These are phyloP conservation scores for Phytophthora agathidicida DNA, from an alignment of 352 stramenopile species.

Conservation along the genomic window DNA sequence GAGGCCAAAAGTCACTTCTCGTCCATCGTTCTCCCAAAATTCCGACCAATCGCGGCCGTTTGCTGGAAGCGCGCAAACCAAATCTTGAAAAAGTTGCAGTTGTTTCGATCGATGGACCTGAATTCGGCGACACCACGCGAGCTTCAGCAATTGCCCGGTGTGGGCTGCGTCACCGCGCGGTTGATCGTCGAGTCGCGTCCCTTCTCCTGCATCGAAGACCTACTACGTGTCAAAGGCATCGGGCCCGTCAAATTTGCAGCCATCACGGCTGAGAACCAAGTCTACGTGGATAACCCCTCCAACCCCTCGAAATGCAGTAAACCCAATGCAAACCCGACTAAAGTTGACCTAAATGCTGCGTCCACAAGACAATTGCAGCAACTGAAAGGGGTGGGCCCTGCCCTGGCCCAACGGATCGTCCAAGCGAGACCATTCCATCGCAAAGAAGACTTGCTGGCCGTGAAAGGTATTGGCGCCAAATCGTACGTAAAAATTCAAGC, in stretches of 20 bases:
- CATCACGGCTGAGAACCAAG: conserved; percentile 19
- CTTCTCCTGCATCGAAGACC: conserved; percentile 42
- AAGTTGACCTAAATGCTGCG: conserved; percentile 59
- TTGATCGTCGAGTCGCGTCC: conserved; percentile 53
- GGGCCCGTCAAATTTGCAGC: conserved; percentile 42
- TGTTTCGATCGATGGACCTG: conserved; percentile 37
- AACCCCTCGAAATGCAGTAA: neutral
- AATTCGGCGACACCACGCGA: conserved; percentile 35
- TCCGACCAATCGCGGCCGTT: neutral
- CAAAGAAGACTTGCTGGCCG: conserved; percentile 53
- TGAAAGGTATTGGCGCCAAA: conserved; percentile 51
- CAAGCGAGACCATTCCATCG: conserved; percentile 49
- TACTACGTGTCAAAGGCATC: conserved; percentile 53
- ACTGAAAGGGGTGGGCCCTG: conserved; percentile 48
- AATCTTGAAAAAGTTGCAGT: conserved; percentile 22
- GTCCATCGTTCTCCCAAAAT: too few species aligned
- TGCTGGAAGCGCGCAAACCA: conserved; percentile 50
- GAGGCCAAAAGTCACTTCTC: neutral
- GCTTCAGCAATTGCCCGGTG: conserved; percentile 46
- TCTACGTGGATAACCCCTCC: conserved; percentile 26
- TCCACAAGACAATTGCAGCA: conserved; percentile 39
- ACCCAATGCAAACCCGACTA: conserved; percentile 5
- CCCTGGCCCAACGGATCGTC: conserved; percentile 51
- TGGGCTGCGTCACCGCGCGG: conserved; percentile 45
- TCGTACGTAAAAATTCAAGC: conserved; percentile 51